A percentile compares a stretch with the other conserved stretches of the same genome.
phyloP scores from a whole-genome alignment of 345 rosid genomes.

The Rhodamnia argentea region DNA sequence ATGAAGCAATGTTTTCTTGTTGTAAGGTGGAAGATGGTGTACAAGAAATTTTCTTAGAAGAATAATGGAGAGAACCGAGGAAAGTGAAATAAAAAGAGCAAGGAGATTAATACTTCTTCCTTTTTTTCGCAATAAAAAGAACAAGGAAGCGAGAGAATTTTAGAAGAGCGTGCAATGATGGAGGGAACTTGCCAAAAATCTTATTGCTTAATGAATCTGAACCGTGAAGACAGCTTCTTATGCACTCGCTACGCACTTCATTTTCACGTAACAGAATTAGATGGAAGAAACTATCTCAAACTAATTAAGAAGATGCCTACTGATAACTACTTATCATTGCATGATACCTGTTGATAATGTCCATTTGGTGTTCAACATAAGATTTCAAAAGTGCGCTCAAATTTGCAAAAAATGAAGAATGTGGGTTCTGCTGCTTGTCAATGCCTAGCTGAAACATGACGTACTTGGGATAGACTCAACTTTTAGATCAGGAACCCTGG shows the following conservation, averaged over 20 bases:
- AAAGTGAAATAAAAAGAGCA: neutral
- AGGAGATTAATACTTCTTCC: neutral
- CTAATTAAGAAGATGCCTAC: neutral
- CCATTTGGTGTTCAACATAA: neutral
- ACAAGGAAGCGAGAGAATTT: neutral
- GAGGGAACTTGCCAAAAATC: neutral
- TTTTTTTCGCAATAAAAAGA: neutral
- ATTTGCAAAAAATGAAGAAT: neutral
- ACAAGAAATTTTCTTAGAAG: neutral
- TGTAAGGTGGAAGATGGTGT: neutral
- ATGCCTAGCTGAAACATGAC: neutral
- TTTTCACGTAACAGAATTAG: neutral
- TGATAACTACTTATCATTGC: neutral
- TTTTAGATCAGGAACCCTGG: neutral
- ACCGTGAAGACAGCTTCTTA: neutral
- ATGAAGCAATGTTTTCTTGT: neutral
- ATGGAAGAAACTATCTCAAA: neutral
- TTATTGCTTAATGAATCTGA: neutral
- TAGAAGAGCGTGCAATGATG: neutral
- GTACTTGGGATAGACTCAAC: neutral
- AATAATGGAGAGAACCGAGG: neutral
- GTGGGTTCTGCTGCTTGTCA: neutral
- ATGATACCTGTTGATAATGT: neutral
- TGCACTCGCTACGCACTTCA: neutral
- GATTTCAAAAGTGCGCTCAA: neutral